Conservation (phyloP, 805 yeast species). For the Candida ulmi region DNA sequence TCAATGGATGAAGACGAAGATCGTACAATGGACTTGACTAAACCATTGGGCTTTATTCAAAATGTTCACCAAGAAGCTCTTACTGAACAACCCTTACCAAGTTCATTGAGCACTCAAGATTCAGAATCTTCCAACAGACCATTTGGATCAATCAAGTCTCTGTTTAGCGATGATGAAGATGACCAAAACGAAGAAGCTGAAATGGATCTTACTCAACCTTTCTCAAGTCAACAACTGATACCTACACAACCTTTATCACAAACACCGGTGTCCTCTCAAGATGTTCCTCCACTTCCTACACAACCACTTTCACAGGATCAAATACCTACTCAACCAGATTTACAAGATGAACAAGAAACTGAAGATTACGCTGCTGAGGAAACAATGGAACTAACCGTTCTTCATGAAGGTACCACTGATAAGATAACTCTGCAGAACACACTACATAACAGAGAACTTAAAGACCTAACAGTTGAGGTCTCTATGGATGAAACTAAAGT, state of each 20-base stretch:
- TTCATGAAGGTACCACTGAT: constrained; percentile 9
- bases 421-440: constrained; percentile 18
- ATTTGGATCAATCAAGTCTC: constrained; percentile 21
- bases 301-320: background rate
- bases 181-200: constrained; percentile 17
- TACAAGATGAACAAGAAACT: background rate
- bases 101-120: background rate
- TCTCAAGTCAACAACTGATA: background rate
- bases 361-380: constrained; percentile 10
- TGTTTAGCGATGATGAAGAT: constrained; percentile 19
- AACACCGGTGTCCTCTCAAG: background rate
- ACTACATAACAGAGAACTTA: constrained; percentile 10
- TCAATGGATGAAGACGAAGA: constrained; percentile 9
- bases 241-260: background rate
- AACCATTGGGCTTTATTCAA: constrained; percentile 19
- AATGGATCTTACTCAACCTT: constrained; percentile 22
- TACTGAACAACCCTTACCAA: background rate
- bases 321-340: background rate
- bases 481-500: constrained; percentile 17
- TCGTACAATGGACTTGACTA: constrained; percentile 23
- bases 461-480: constrained; percentile 1
- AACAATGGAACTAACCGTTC: constrained; percentile 18
- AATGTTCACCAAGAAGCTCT: constrained; percentile 4
- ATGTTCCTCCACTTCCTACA: background rate
- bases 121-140: constrained; percentile 12